Conservation (phyloP, 2,329 filamentous ascomycete genomes). For the Arthroderma sp. region DNA sequence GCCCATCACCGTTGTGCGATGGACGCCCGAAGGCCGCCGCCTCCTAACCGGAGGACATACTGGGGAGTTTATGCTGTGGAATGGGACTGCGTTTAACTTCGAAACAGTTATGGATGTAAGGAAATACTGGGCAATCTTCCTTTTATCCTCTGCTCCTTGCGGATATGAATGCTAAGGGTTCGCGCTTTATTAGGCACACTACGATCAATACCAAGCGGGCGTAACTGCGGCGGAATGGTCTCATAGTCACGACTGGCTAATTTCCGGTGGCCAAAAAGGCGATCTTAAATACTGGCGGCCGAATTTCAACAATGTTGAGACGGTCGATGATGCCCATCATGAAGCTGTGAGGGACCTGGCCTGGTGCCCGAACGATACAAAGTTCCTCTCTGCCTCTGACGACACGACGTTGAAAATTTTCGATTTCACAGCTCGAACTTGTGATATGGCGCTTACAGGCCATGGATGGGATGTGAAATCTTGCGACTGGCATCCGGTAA, state of each 20-base stretch:
- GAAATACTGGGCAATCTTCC: slow-evolving; percentile 1
- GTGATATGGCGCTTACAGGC: slow-evolving; percentile 75
- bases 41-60: slow-evolving; percentile 88
- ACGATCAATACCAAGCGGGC: slow-evolving; percentile 39
- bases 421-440: slow-evolving; percentile 76
- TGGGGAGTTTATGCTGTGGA: slow-evolving; percentile 97
- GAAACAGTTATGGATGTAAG: slow-evolving; percentile 87
- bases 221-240: slow-evolving; percentile 52
- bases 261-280: slow-evolving; percentile 90
- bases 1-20: slow-evolving; percentile 89
- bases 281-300: slow-evolving; percentile 98
- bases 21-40: slow-evolving; percentile 90
- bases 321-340: slow-evolving; percentile 68
- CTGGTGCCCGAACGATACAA: slow-evolving; percentile 85
- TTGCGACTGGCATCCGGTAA: slow-evolving; percentile 94
- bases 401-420: slow-evolving; percentile 91
- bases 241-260: slow-evolving; percentile 90
- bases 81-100: slow-evolving; percentile 97
- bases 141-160: not conserved
- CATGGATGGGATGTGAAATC: slow-evolving; percentile 97
- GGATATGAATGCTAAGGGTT: no score
- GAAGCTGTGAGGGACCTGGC: slow-evolving; percentile 84
- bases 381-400: slow-evolving; percentile 92
- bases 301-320: slow-evolving; percentile 98
- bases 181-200: slow-evolving; percentile 50